Base-by-base conservation (phyloP, 2,329 filamentous ascomycete genomes). In the Sporothrix sp. region DNA sequence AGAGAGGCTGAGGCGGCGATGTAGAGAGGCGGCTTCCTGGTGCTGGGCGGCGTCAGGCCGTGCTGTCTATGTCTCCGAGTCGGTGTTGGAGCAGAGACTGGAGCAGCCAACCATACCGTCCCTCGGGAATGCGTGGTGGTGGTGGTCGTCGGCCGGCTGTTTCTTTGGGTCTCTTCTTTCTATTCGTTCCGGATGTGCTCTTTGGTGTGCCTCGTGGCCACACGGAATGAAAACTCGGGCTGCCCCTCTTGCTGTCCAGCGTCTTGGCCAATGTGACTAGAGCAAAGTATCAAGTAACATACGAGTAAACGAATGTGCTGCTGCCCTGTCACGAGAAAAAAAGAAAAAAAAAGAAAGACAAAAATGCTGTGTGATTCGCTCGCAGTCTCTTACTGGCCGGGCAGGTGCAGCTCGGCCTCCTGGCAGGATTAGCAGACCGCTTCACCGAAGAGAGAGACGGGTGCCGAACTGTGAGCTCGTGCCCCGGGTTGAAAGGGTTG, bases 251-350 rank as follows among this genome's bases (percentile, higher is more conserved):
- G 25, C 6, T 28, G 25, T 10, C 25, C 25, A 28, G 25, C 25
- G 44, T 30, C 45, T 48, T 45, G 50, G 38, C 50, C 30, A 37
- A 37, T 52, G 50, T n/a, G 30, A 51, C 43, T 42, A 43, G 30
- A 27, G 39, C 28, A 49, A 49, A 35, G 40, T 52, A 45, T 52
- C 13, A 43, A 52, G 50, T 52, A 39, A 52, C 45, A 32, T 25
- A 48, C 44, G 43, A 16, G 25, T 2, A 27, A 16, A n/a, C 14
- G 42, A 44, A 7, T 33, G 35, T 43, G 3, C 18, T 13, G 10
- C 25, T 28, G 8, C 8, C 23, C 9, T 50, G 48, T 23, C 30
- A n/a, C 14, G 40, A 38, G 14, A 39, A 38, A 46, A 47, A 40
- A 35, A 37, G 8, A 30, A 48, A 20, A 40, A 33, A 40, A 40